Evolutionary conservation across 2,329 filamentous ascomycete genomes (phyloP).

Genomic region (Claviceps lovelessii): DNA sequence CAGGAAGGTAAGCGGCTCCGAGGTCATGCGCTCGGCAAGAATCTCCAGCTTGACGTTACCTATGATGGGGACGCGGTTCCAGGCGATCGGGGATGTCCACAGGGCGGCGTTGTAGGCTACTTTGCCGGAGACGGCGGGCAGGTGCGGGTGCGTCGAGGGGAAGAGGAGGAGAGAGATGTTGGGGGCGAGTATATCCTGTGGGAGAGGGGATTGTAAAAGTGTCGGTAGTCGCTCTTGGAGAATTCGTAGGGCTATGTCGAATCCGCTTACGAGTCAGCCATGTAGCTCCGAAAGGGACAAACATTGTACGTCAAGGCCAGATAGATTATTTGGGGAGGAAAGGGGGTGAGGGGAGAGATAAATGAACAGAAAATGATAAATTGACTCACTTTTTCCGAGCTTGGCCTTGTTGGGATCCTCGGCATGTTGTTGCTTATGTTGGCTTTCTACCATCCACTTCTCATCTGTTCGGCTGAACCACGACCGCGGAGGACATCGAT

Average conservation of each 20-base stretch:
- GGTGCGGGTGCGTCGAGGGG: constrained; percentile 67
- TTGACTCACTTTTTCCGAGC: constrained; percentile 43
- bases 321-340: background rate
- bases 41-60: constrained; percentile 84
- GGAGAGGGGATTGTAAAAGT: constrained; percentile 50
- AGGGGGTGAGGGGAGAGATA: background rate
- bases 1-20: constrained; percentile 35
- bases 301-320: background rate
- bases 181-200: constrained; percentile 63
- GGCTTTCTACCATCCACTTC: constrained; percentile 14
- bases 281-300: background rate
- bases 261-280: background rate
- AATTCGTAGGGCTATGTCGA: constrained; percentile 40
- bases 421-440: constrained; percentile 21
- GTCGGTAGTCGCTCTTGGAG: constrained; percentile 54
- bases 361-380: background rate
- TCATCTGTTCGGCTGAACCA: constrained; percentile 21
- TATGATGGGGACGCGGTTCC: constrained; percentile 82
- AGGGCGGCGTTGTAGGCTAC: constrained; percentile 85
- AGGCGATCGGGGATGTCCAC: constrained; percentile 91
- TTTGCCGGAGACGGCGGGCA: constrained; percentile 81
- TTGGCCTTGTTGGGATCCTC: constrained; percentile 44
- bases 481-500: constrained; percentile 6
- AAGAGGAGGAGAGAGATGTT: constrained; percentile 59
- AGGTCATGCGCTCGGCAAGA: constrained; percentile 74